Evolutionary conservation across 2,329 filamentous ascomycete genomes (phyloP), one percentile per base, ranked within the genome.

Genomic region (Aspergillus viridinutans): DNA sequence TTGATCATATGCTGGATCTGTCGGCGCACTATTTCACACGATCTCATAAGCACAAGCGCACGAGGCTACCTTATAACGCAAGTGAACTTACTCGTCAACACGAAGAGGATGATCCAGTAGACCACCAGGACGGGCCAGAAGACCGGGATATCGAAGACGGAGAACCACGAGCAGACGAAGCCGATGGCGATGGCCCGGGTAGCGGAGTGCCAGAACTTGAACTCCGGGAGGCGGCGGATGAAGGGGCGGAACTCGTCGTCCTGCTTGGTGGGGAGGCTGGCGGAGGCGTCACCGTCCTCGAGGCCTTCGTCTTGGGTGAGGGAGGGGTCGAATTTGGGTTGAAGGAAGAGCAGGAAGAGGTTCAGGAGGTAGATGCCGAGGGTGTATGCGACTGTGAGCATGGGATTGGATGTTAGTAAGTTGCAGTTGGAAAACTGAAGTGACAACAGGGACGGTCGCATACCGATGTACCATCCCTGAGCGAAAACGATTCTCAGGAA

Each of bases 1-100:
- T 97, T 99, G 84, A 99, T 93, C 94, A 99, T 99, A 80, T 97
- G 94, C 80, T 99, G 94, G 68, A 99, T 99, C 80, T 99, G 94
- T 82, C 94, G 90, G 77, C 94, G 87, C 94, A 99, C 92, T 96
- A 67, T 29, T 55, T 48, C 52, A 29, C 32, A 38, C 3, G 12
- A 4, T 9, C n/a, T 28, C 4, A n/a, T 17, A 1, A 50, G 25
- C 12, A 23, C 21, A 2, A 50, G 25, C 12, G 23, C 21, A 54
- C 42, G 26, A 35, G n/a, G 21, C 32, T 35, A 35, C 32, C 0
- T 6, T 35, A 14, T 6, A 17, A 32, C 43, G 32, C 20, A 29
- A 53, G 53, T 52, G 49, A 51, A 85, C 91, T 74, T 81, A 96
- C 92, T 99, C 55, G 94, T 99, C 76, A 99, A 80, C 69, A 92